Evolutionary conservation across 176 grass and related monocot species (phyloP).

Genomic region (Carex myosuroides): DNA sequence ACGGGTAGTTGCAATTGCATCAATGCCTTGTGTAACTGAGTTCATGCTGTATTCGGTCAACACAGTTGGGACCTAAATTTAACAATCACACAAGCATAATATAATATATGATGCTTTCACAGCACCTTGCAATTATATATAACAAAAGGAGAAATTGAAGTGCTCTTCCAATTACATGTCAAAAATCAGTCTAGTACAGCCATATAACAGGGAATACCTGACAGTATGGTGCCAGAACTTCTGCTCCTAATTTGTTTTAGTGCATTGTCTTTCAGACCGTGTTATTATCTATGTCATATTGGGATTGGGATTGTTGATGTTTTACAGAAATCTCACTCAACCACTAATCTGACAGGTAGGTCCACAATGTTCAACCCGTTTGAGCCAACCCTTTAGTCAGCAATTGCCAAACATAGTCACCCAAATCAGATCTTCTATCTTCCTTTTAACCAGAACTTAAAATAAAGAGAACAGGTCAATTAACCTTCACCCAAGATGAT

Average conservation of each 20-base stretch:
- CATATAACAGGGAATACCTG: neutral
- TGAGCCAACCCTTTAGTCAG: neutral
- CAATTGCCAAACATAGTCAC: neutral
- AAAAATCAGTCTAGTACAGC: neutral
- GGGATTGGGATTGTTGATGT: too few species aligned
- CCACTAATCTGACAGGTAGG: too few species aligned
- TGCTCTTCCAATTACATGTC: neutral
- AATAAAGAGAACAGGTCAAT: neutral
- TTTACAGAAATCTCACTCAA: neutral
- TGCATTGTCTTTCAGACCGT: neutral
- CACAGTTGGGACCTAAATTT: constrained; percentile 51
- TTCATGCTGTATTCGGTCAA: constrained; percentile 79
- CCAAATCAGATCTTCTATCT: neutral
- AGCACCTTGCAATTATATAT: too few species aligned
- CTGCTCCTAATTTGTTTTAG: neutral
- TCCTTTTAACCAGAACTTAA: neutral
- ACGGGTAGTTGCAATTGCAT: constrained; percentile 89
- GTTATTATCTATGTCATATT: too few species aligned
- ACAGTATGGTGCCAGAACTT: neutral
- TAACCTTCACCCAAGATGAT: neutral
- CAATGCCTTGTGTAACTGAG: constrained; percentile 90
- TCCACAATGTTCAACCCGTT: neutral
- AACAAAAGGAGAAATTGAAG: neutral
- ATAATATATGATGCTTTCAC: neutral
- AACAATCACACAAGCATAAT: neutral